Evolutionary conservation across 129 eudicot species (phyloP).

Genomic region (Pulicaria dysenterica): DNA sequence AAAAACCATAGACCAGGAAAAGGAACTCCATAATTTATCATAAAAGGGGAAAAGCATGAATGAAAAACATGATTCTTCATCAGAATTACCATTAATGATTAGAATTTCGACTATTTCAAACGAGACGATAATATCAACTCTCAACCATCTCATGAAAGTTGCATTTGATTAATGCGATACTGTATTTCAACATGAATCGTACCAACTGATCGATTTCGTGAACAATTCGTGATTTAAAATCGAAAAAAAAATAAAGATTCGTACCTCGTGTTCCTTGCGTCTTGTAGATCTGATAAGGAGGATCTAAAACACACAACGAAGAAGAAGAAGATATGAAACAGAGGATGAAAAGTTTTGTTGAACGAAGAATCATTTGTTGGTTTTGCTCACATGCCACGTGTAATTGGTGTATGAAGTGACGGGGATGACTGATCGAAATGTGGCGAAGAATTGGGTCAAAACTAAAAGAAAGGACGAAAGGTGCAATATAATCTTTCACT

Average conservation of each 20-base stretch:
- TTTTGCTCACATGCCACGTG: slow-evolving; percentile 40
- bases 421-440: slow-evolving; percentile 32
- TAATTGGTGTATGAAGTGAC: slow-evolving; percentile 37
- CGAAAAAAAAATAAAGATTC: background rate
- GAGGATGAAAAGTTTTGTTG: slow-evolving; percentile 23
- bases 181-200: slow-evolving; percentile 14
- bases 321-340: slow-evolving; percentile 24
- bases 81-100: background rate
- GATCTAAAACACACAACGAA: slow-evolving; percentile 26
- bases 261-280: slow-evolving; percentile 26
- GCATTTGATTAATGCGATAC: background rate
- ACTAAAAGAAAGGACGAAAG: background rate
- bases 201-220: slow-evolving; percentile 12
- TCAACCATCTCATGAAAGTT: slow-evolving; percentile 2
- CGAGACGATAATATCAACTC: background rate
- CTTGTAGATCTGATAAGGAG: slow-evolving; percentile 9
- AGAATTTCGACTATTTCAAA: background rate
- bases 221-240: background rate
- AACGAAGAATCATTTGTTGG: slow-evolving; percentile 21
- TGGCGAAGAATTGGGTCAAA: slow-evolving; percentile 37
- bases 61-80: background rate
- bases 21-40: slow-evolving; percentile 5
- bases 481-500: slow-evolving; percentile 1
- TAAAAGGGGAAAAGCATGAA: background rate
- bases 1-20: background rate